phyloP scores from a whole-genome alignment of 2,329 filamentous ascomycete genomes.

The Grosmannia clavigera region DNA sequence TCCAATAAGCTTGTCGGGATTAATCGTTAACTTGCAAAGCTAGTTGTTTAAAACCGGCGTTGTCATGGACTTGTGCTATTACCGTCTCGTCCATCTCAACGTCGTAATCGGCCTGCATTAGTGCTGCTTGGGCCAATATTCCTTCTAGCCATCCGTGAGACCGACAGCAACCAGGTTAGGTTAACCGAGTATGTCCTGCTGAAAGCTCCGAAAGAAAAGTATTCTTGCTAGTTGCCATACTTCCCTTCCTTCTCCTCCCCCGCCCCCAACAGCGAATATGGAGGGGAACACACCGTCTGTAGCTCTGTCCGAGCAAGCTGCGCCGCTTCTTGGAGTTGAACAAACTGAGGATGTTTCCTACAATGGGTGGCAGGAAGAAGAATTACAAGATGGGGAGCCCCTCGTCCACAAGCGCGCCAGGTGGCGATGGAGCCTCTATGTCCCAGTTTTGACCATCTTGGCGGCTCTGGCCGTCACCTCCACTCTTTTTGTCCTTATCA shows the following conservation, averaged over 20 bases:
- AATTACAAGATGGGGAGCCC: neutral
- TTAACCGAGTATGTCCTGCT: no score
- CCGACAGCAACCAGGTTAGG: no score
- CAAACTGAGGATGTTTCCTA: neutral
- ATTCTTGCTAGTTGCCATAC: no score
- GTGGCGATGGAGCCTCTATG: neutral
- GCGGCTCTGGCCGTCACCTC: neutral
- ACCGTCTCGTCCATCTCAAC: neutral
- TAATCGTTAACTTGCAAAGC: neutral
- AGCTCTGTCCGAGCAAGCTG: neutral
- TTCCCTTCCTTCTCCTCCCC: no score
- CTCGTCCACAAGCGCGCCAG: neutral
- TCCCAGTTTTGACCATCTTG: neutral
- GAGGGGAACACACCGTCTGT: neutral
- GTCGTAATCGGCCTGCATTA: neutral
- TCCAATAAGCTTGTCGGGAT: neutral
- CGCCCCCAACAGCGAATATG: no score
- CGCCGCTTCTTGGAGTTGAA: neutral
- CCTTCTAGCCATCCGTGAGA: no score
- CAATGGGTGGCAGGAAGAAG: neutral
- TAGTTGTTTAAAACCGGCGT: neutral
- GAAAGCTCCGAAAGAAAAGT: no score
- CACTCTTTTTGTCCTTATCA: slow-evolving; percentile 5
- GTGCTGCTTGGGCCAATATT: neutral
- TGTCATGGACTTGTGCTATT: no score